Conservation (phyloP, 176 grass and related monocot species). For the Secale cereale region DNA sequence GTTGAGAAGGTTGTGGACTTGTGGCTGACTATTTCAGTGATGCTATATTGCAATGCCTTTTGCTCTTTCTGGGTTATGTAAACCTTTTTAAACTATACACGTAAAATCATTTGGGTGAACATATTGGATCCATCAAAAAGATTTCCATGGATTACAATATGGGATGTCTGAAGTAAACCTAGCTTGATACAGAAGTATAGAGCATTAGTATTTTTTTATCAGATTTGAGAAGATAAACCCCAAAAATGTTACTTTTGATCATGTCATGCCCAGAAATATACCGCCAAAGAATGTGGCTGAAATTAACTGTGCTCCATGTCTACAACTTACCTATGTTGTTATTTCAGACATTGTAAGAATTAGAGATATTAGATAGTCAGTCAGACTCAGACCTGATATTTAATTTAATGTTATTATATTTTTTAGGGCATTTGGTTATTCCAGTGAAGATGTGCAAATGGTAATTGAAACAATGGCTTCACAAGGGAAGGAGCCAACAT, state of each 20-base stretch:
- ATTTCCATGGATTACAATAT: neutral
- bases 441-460: slow-evolving; percentile 99
- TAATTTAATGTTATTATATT: slow-evolving; percentile 34
- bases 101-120: neutral
- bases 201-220: neutral
- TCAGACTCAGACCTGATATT: slow-evolving; percentile 27
- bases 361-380: slow-evolving; percentile 8
- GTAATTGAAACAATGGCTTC: slow-evolving; percentile 99
- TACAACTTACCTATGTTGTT: slow-evolving; percentile 9
- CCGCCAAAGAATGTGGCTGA: neutral
- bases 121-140: neutral
- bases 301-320: neutral
- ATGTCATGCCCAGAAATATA: slow-evolving; percentile 12
- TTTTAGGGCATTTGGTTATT: slow-evolving; percentile 97
- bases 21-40: slow-evolving; percentile 15
- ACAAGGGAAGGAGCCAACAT: slow-evolving; percentile 99
- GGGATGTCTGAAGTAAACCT: slow-evolving; percentile 7
- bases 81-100: neutral
- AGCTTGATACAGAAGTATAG: neutral
- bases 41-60: neutral
- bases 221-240: slow-evolving; percentile 1
- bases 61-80: neutral
- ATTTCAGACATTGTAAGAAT: slow-evolving; percentile 1
- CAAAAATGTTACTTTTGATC: slow-evolving; percentile 11
- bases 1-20: neutral